A percentile compares a stretch with the other conserved stretches of the same genome.
Evolutionary conservation across 169 alveolate species (phyloP).

Genomic region (Eimeria necatrix): DNA sequence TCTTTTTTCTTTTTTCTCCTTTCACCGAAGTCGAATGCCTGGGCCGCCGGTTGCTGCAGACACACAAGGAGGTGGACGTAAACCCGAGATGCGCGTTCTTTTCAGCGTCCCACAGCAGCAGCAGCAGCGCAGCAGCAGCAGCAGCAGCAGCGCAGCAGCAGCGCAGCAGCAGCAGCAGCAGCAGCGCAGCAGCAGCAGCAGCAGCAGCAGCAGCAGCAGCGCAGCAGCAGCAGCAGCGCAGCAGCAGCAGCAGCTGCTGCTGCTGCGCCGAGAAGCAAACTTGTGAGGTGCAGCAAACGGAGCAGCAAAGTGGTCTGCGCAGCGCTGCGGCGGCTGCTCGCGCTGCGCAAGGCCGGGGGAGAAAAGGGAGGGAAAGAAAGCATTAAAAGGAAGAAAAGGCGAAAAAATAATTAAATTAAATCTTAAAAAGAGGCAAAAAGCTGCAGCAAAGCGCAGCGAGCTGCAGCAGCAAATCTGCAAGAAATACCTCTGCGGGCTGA

Average conservation of each 20-base stretch:
- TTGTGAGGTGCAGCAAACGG: too few species aligned
- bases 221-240: too few species aligned
- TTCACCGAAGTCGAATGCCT: conserved; percentile 76
- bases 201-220: too few species aligned
- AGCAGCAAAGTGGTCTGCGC: not conserved
- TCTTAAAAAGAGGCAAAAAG: not conserved
- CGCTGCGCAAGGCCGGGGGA: not conserved
- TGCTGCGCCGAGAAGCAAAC: not conserved
- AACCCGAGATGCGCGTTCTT: too few species aligned
- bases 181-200: not conserved
- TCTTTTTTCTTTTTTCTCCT: conserved; percentile 73
- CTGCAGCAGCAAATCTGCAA: not conserved
- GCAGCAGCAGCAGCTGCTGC: not conserved
- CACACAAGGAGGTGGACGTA: not conserved
- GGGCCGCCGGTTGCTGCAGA: conserved; percentile 45
- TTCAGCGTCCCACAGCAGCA: too few species aligned
- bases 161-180: not conserved
- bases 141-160: not conserved
- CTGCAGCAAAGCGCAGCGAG: not conserved
- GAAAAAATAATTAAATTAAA: not conserved
- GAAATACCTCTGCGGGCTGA: not conserved
- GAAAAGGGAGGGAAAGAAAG: not conserved
- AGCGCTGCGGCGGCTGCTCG: not conserved
- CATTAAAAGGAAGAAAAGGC: not conserved
- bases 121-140: too few species aligned